Conservation (phyloP, 2,329 filamentous ascomycete species). For the Pseudonectria foliicola region DNA sequence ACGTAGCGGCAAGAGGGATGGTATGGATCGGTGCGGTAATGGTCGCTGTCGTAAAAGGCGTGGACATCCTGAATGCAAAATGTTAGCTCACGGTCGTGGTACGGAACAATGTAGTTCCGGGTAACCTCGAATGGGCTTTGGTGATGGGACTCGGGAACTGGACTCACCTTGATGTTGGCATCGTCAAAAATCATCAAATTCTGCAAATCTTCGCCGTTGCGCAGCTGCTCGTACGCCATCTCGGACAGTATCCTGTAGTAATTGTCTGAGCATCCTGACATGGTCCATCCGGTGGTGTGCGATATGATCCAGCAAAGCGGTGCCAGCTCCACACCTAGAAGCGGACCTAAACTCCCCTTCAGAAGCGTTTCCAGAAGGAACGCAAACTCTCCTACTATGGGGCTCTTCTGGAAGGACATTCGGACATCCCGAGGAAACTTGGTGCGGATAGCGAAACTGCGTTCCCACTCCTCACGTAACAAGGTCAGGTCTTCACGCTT, state of each 20-base stretch:
- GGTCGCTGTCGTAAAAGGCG: conserved; percentile 9
- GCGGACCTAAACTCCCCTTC: too few species aligned
- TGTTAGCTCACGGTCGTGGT: conserved; percentile 11
- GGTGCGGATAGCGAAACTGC: too few species aligned
- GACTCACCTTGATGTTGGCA: conserved; percentile 5
- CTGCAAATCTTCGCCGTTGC: conserved; percentile 1
- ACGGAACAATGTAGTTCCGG: conserved; percentile 16
- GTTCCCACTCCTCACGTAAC: background rate
- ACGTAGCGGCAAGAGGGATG: conserved; percentile 8
- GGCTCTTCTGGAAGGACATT: background rate
- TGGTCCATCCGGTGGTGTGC: background rate
- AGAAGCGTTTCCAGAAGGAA: conserved; percentile 1
- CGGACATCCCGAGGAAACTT: background rate
- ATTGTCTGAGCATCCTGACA: background rate
- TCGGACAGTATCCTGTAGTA: background rate
- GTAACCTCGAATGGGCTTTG: too few species aligned
- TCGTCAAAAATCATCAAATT: conserved; percentile 10
- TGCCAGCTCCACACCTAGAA: background rate
- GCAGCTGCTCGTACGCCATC: conserved; percentile 3
- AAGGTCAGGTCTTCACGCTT: background rate
- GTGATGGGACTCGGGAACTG: background rate
- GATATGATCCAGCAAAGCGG: conserved; percentile 4
- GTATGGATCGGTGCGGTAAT: conserved; percentile 7
- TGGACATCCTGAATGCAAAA: conserved; percentile 15
- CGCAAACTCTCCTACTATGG: conserved; percentile 9